phyloP scores from a whole-genome alignment of 1,284 basidiomycete genomes.

The Sporisorium scitamineum region DNA sequence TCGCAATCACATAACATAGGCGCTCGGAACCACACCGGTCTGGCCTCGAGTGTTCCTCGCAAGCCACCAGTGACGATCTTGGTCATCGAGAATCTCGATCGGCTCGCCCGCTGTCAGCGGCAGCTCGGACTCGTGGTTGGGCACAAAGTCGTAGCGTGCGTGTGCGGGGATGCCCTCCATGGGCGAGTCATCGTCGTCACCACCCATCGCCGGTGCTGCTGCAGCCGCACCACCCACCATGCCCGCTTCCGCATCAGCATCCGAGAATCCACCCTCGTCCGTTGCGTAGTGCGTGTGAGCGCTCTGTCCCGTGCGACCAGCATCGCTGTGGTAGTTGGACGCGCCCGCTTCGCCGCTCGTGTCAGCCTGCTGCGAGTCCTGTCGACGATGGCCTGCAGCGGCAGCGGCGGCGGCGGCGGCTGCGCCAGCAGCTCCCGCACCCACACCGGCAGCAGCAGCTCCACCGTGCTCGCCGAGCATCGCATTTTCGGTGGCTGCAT shows the following conservation, averaged over 20 bases:
- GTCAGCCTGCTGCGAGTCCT: slow-evolving; percentile 68
- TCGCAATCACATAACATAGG: slow-evolving; percentile 56
- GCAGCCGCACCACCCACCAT: slow-evolving; percentile 67
- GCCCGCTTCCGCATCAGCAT: slow-evolving; percentile 40
- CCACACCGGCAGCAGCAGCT: slow-evolving; percentile 73
- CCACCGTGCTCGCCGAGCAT: slow-evolving; percentile 83
- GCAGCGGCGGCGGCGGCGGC: slow-evolving; percentile 47
- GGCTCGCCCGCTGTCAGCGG: slow-evolving; percentile 56
- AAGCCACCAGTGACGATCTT: slow-evolving; percentile 65
- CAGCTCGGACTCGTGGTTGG: slow-evolving; percentile 62
- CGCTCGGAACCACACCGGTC: slow-evolving; percentile 61
- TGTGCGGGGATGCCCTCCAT: slow-evolving; percentile 61
- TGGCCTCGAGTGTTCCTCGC: slow-evolving; percentile 52
- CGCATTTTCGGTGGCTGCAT: slow-evolving; percentile 79
- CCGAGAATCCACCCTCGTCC: slow-evolving; percentile 44
- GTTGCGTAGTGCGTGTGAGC: slow-evolving; percentile 67
- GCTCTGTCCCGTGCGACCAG: slow-evolving; percentile 42
- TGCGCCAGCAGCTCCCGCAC: slow-evolving; percentile 12
- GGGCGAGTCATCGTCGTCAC: slow-evolving; percentile 34
- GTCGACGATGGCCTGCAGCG: slow-evolving; percentile 69
- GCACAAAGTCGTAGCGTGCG: slow-evolving; percentile 62
- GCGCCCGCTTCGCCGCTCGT: slow-evolving; percentile 69
- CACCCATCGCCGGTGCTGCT: slow-evolving; percentile 72
- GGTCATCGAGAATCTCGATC: slow-evolving; percentile 61
- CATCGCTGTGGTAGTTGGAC: slow-evolving; percentile 60